phyloP scores from a whole-genome alignment of 2,329 filamentous ascomycete species.

The Cladophialophora exuberans region DNA sequence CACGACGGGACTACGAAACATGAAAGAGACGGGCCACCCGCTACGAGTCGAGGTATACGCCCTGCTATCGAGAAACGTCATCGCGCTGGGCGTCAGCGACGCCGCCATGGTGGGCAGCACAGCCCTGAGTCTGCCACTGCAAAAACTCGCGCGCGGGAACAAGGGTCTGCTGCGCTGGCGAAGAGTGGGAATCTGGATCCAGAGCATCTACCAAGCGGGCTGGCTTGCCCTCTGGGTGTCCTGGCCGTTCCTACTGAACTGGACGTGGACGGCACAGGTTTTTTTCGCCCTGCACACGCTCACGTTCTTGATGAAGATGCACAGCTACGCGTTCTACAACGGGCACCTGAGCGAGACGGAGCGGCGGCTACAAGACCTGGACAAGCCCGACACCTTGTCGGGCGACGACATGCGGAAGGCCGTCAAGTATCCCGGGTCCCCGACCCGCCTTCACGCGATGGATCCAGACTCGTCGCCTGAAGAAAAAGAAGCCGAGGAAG shows the following conservation, averaged over 20 bases:
- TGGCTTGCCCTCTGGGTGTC: conserved; percentile 86
- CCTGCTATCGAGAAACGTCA: conserved; percentile 84
- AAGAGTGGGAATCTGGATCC: conserved; percentile 75
- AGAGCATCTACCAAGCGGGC: conserved; percentile 75
- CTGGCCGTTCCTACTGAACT: conserved; percentile 81
- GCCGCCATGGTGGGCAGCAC: conserved; percentile 81
- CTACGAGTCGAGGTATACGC: conserved; percentile 85
- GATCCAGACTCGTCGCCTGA: conserved; percentile 37
- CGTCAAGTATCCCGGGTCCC: conserved; percentile 72
- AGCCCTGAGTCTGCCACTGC: conserved; percentile 71
- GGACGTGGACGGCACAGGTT: conserved; percentile 97
- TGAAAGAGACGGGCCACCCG: conserved; percentile 89
- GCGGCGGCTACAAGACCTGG: conserved; percentile 76
- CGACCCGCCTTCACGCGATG: conserved; percentile 34
- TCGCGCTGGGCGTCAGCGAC: conserved; percentile 83
- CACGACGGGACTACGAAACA: conserved; percentile 88
- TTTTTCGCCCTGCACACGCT: conserved; percentile 91
- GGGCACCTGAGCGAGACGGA: conserved; percentile 89
- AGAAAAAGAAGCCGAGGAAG: conserved; percentile 47
- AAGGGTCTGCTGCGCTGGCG: conserved; percentile 69
- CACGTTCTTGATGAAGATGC: conserved; percentile 97
- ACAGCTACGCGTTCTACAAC: conserved; percentile 98
- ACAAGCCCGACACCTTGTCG: conserved; percentile 66
- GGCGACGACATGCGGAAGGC: conserved; percentile 63
- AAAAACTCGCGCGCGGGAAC: conserved; percentile 65